Base-by-base conservation (phyloP, 2,329 filamentous ascomycete genomes). In the Talaromyces sp. region DNA sequence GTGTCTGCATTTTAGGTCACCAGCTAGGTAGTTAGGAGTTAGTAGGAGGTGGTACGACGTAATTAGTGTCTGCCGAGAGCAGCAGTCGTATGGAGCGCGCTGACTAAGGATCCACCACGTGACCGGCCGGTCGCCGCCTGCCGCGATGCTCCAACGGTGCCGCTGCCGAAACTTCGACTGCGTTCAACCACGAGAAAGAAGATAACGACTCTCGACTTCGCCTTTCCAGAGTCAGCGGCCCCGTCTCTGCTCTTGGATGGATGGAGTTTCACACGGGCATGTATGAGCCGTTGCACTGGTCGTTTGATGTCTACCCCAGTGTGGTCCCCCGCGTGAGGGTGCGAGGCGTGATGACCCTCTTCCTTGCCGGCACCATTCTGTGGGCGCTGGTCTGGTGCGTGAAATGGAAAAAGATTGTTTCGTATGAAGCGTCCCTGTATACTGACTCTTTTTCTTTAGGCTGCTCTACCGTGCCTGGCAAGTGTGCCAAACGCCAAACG, bases 401-500 rank as follows among this genome's bases (percentile, higher is more conserved):
- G 24, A 66, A 35, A 50, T 19, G 12, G 50, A 54, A 43, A 29
- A 26, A 26, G 5, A 46, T 19, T 26, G 12, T 29, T 9, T 54
- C 41, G 27, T 62, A 21, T 59, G 59, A 19, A 24, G n/a, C 26
- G 24, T 29, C 8, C 27, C 32, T 6, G 17, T 31, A 17, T 26
- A 41, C 26, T 63, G 54, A 58, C 63, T 32, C 57, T 29, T 19
- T 19, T 46, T 19, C 52, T 17, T 10, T 24, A 94, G 91, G 91
- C 83, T 96, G 63, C 81, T 92, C 62, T 89, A 90, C 73, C 88
- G 94, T 71, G 90, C 91, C 63, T 91, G 89, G 79, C 90, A 92
- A 72, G 94, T 95, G 41, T 82, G 97, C 58, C 88, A 90, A 77
- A 96, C 93, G 68, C 92, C 93, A 26, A 91, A 96, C 60, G 90